Percentiles rank a stretch among this genome's conserved stretches.
Conservation (phyloP, 768 basidiomycete species). For the Flagelloscypha sp. region DNA sequence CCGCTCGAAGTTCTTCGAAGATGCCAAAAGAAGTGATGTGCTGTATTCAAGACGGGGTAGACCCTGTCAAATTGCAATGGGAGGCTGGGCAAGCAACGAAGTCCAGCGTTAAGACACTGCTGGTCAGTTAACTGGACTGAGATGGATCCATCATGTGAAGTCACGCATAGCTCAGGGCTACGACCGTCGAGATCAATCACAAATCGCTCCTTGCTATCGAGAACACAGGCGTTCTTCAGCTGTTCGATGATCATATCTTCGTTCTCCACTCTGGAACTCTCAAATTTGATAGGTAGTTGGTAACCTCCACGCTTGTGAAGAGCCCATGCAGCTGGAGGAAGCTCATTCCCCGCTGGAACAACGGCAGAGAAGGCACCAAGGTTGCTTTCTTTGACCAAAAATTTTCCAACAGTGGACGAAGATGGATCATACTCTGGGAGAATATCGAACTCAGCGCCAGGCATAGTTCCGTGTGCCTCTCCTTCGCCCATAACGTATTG, state of each 20-base stretch:
- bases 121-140: background rate
- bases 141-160: background rate
- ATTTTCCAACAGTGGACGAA: too few relatives aligned
- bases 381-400: too few relatives aligned
- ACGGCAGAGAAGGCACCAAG: too few relatives aligned
- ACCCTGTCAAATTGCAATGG: background rate
- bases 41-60: constrained; percentile 4
- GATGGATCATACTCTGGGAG: background rate
- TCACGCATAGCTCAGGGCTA: background rate
- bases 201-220: background rate
- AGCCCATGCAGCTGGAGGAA: too few relatives aligned
- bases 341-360: too few relatives aligned
- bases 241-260: background rate
- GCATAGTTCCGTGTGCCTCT: background rate
- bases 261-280: too few relatives aligned
- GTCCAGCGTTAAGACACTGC: constrained; percentile 1
- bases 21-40: constrained; percentile 8
- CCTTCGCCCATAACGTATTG: constrained; percentile 1
- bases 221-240: background rate
- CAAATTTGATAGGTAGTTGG: too few relatives aligned
- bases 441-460: background rate
- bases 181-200: background rate
- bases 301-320: too few relatives aligned
- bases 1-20: background rate
- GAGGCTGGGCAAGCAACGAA: background rate